These are phyloP conservation scores for Cercospora sesami DNA, from an alignment of 2,329 filamentous ascomycete genomes.

Conservation along the genomic window DNA sequence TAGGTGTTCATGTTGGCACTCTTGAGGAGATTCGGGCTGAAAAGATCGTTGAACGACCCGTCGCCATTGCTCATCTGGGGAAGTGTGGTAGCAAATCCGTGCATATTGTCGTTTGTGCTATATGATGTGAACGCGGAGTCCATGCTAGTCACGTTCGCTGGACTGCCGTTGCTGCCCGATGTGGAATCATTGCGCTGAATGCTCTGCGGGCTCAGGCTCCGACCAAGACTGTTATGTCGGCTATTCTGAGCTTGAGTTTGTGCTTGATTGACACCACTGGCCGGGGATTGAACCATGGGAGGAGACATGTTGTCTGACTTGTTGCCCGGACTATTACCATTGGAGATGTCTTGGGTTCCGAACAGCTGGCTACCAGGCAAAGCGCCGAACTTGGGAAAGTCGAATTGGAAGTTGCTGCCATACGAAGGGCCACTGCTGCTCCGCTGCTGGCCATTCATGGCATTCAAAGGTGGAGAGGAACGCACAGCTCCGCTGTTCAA, in stretches of 20 bases:
- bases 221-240: slow-evolving; percentile 31
- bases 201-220: slow-evolving; percentile 42
- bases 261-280: slow-evolving; percentile 15
- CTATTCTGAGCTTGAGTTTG: slow-evolving; percentile 18
- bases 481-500: slow-evolving; percentile 53
- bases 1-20: slow-evolving; percentile 43
- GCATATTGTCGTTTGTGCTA: slow-evolving; percentile 39
- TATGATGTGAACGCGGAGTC: slow-evolving; percentile 33
- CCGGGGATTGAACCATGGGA: slow-evolving; percentile 29
- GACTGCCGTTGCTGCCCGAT: slow-evolving; percentile 33
- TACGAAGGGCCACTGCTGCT: slow-evolving; percentile 37
- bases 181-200: slow-evolving; percentile 24
- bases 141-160: slow-evolving; percentile 19
- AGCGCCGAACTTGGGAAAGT: slow-evolving; percentile 90
- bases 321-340: slow-evolving; percentile 43
- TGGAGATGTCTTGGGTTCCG: slow-evolving; percentile 27
- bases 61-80: slow-evolving; percentile 37
- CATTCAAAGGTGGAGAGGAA: slow-evolving; percentile 50
- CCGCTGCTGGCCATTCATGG: slow-evolving; percentile 29
- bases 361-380: slow-evolving; percentile 60
- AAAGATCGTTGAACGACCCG: slow-evolving; percentile 56
- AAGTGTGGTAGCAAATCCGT: slow-evolving; percentile 38
- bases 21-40: slow-evolving; percentile 58
- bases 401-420: slow-evolving; percentile 78
- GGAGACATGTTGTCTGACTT: slow-evolving; percentile 31